These are phyloP conservation scores for Xylaria venustula DNA, from an alignment of 495 filamentous ascomycete genomes.

Conservation along the genomic window DNA sequence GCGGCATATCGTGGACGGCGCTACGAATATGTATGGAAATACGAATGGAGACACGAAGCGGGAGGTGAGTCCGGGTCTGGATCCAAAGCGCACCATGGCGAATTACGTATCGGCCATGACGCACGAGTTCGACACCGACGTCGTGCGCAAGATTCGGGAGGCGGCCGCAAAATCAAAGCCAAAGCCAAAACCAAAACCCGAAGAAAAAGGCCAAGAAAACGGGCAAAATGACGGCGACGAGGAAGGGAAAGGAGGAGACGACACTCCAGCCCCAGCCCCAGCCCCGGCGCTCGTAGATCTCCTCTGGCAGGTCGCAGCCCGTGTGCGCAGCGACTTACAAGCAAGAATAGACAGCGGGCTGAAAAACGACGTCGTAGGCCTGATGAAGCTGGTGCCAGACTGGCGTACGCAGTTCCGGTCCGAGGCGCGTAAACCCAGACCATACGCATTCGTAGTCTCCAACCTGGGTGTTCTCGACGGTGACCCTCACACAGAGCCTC, in stretches of 20 bases:
- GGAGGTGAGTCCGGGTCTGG: neutral
- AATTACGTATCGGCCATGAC: constrained; percentile 27
- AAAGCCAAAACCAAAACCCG: too few species aligned
- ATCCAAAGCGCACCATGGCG: constrained; percentile 22
- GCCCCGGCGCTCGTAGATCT: constrained; percentile 14
- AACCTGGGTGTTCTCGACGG: constrained; percentile 33
- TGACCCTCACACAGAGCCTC: too few species aligned
- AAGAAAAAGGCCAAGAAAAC: too few species aligned
- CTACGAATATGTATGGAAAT: too few species aligned
- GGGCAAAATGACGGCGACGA: neutral
- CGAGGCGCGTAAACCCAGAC: constrained; percentile 26
- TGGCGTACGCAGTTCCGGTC: constrained; percentile 28
- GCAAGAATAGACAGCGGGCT: constrained; percentile 18
- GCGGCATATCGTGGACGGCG: constrained; percentile 16
- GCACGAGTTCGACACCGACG: constrained; percentile 21
- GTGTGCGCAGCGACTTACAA: constrained; percentile 19
- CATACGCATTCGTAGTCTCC: constrained; percentile 29
- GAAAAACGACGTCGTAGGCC: constrained; percentile 31
- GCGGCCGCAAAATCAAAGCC: too few species aligned
- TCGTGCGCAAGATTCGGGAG: constrained; percentile 19
- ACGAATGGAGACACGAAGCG: too few species aligned
- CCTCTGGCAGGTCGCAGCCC: constrained; percentile 29
- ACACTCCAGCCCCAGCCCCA: too few species aligned
- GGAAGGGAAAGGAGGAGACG: neutral
- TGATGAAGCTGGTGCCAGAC: constrained; percentile 32